Evolutionary conservation across 1,139 yeast genomes (phyloP).

Genomic region (Scheffersomyces lignicola): DNA sequence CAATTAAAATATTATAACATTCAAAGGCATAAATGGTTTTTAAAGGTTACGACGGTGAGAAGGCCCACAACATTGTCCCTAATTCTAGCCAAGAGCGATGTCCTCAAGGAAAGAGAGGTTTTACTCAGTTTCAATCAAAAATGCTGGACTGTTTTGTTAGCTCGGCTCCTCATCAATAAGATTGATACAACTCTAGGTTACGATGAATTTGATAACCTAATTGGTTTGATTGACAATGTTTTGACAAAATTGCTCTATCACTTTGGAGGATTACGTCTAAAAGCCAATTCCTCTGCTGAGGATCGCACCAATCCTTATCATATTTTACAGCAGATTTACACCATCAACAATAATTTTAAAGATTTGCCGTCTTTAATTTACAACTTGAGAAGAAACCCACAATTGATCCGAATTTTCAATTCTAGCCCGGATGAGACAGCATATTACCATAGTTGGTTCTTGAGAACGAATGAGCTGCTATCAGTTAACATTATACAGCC

Average conservation of each 20-base stretch:
- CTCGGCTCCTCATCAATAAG: constrained; percentile 32
- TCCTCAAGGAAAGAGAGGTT: constrained; percentile 27
- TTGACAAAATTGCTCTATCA: constrained; percentile 28
- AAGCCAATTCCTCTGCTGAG: constrained; percentile 7
- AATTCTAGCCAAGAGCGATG: constrained; percentile 18
- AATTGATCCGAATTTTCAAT: constrained; percentile 36
- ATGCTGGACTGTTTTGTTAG: constrained; percentile 30
- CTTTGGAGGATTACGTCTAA: constrained; percentile 31
- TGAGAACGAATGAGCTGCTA: constrained; percentile 15
- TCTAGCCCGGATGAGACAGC: constrained; percentile 49
- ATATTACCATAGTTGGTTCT: constrained; percentile 33
- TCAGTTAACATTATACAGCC: constrained; percentile 32
- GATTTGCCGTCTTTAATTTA: constrained; percentile 30
- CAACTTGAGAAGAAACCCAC: constrained; percentile 34
- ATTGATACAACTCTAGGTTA: constrained; percentile 38
- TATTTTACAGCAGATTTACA: constrained; percentile 18
- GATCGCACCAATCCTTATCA: constrained; percentile 23
- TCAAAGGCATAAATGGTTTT: constrained; percentile 18
- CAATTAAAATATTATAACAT: constrained; percentile 30
- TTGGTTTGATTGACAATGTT: constrained; percentile 25
- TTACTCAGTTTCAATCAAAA: constrained; percentile 32
- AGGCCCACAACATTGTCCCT: constrained; percentile 31
- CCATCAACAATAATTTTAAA: constrained; percentile 26
- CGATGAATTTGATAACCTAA: constrained; percentile 30
- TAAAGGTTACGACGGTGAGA: constrained; percentile 29